Evolutionary conservation across 2,329 filamentous ascomycete species (phyloP).

Genomic region (Dactylellina cionopaga): DNA sequence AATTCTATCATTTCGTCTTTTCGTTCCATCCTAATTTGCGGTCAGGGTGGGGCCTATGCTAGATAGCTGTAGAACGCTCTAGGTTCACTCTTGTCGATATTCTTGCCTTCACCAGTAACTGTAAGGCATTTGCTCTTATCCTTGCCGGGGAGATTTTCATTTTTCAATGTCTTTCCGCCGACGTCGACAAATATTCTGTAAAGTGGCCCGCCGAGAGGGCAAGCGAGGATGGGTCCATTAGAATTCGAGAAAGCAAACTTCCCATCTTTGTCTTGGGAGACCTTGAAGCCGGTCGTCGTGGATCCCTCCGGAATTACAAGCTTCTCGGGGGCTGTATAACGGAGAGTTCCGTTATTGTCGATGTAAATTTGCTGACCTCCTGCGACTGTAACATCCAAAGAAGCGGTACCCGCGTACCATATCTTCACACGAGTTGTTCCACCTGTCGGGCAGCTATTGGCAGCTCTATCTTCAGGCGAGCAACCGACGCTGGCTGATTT

Average conservation of each 20-base stretch:
- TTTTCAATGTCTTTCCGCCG: too few species aligned
- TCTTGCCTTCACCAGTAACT: too few species aligned
- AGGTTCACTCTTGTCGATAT: too few species aligned
- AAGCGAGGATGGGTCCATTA: neutral
- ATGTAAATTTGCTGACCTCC: conserved; percentile 73
- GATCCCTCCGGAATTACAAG: conserved; percentile 65
- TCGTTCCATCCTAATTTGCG: too few species aligned
- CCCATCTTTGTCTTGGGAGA: neutral
- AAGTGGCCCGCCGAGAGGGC: too few species aligned
- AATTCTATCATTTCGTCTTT: too few species aligned
- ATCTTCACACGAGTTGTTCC: conserved; percentile 1
- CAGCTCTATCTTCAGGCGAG: neutral
- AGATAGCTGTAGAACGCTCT: too few species aligned
- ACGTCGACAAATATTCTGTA: too few species aligned
- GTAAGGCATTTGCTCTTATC: too few species aligned
- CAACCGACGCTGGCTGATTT: conserved; percentile 8
- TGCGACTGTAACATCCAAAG: conserved; percentile 59
- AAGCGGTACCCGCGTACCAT: neutral
- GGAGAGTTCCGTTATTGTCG: conserved; percentile 66
- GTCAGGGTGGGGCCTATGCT: too few species aligned
- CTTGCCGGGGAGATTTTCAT: too few species aligned
- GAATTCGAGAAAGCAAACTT: neutral
- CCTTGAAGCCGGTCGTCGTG: conserved; percentile 64
- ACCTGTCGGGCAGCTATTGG: neutral
- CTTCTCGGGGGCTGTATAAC: conserved; percentile 69